Evolutionary conservation across 2,329 filamentous ascomycete species (phyloP), one percentile per base, ranked within the genome.

Genomic region (Arthrobotrys pseudoclavata): DNA sequence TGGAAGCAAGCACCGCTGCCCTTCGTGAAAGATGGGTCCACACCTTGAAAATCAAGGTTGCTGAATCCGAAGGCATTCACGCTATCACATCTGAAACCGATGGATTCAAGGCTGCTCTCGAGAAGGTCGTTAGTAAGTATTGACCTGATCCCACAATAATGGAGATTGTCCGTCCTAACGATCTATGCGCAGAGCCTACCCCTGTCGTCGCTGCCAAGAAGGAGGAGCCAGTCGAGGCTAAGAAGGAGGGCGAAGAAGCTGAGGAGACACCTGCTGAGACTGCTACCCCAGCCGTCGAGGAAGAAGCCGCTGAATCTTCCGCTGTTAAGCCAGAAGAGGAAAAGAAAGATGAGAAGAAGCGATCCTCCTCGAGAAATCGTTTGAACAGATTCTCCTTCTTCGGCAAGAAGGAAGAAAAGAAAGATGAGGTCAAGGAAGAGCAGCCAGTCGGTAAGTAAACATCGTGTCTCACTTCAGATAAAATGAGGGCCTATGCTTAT

Each of bases 11-110:
- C 82, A 91, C 83, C 82, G 82, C 88, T 60, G 86, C 89, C 76
- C 94, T 97, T 86, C 94, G 95, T 83, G 93, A 97, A 85, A 93
- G 92, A 88, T 98, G 96, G 96, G 89, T 97, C 82, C 86, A 90
- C 79, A 91, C 94, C 83, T 84, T 97, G 81, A 94, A 96, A 89
- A 86, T 88, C 82, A 93, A 94, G 87, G 89, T 92, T 66, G 88
- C 90, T 63, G 93, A 97, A 86, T 94, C 93, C 82, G 96, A 96
- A 88, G 91, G 91, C 82, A 86, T 92, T 74, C 91, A 90, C 82
- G 87, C 92, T 80, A 88, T 88, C 69, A 88, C 97, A 81, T 88
- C 89, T 80, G 90, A 91, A 85, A 91, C 90, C 82, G 94, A 97
- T 85, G 89, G 89, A 76, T 99, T 97, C 91, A 97, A 97, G 90